These are phyloP conservation scores for Diplodia intermedia DNA, from an alignment of 2,329 filamentous ascomycete genomes.

Conservation along the genomic window DNA sequence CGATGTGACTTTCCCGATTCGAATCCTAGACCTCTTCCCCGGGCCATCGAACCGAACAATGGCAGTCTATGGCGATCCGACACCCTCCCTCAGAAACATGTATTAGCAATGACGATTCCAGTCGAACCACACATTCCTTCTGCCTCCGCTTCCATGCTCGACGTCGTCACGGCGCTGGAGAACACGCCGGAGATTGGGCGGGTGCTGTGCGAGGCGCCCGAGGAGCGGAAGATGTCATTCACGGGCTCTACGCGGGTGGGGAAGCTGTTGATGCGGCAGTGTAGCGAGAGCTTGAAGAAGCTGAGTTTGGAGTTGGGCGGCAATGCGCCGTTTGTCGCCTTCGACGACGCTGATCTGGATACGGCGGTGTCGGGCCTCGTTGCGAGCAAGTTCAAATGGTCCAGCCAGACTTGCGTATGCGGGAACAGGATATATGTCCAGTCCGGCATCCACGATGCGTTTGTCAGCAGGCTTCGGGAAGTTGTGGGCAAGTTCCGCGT, in stretches of 20 bases:
- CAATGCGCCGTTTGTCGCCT: conserved; percentile 53
- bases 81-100: background rate
- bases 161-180: conserved; percentile 46
- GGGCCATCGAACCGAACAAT: background rate
- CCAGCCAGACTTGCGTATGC: conserved; percentile 49
- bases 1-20: background rate
- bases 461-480: conserved; percentile 53
- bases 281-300: conserved; percentile 52
- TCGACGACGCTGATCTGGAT: conserved; percentile 53
- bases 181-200: conserved; percentile 38
- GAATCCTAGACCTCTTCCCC: background rate
- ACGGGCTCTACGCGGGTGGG: conserved; percentile 51
- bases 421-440: conserved; percentile 48
- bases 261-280: conserved; percentile 50
- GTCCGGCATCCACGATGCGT: conserved; percentile 47
- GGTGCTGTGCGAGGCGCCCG: conserved; percentile 45
- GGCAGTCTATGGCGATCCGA: background rate
- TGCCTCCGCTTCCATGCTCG: conserved; percentile 38
- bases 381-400: conserved; percentile 60
- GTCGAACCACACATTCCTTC: background rate
- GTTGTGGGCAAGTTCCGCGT: conserved; percentile 63
- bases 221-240: conserved; percentile 51
- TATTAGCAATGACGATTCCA: background rate
- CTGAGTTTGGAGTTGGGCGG: conserved; percentile 54
- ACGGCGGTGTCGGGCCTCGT: conserved; percentile 51